A percentile compares a stretch with the other conserved stretches of the same genome.
These are phyloP conservation scores for Leishmania tropica DNA, from an alignment of 208 protist genomes.

Conservation along the genomic window DNA sequence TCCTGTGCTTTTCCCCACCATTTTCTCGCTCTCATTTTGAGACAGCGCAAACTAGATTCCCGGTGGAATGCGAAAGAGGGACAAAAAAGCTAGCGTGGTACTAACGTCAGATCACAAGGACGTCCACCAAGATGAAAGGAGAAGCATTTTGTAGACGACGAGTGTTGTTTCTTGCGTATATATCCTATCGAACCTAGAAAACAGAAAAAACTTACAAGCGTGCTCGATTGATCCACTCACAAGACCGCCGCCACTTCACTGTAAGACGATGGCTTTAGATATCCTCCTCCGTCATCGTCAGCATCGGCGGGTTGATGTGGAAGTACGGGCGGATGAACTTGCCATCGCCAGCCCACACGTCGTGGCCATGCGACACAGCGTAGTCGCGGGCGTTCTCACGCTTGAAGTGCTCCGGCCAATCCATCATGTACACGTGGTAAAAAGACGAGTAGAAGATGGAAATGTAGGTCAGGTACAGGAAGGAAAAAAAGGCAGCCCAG, in stretches of 20 bases:
- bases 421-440: constrained; percentile 76
- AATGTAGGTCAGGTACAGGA: constrained; percentile 78
- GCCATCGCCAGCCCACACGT: constrained; percentile 85
- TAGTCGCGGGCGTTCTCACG: constrained; percentile 80
- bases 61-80: neutral
- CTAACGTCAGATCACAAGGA: neutral
- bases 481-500: constrained; percentile 65
- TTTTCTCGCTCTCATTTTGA: neutral
- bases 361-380: constrained; percentile 65
- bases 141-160: neutral
- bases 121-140: neutral
- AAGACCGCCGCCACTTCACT: neutral
- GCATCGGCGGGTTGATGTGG: constrained; percentile 89
- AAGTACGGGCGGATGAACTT: constrained; percentile 90
- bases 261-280: constrained; percentile 38
- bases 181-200: neutral
- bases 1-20: neutral
- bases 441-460: constrained; percentile 73
- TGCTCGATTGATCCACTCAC: neutral
- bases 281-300: constrained; percentile 86
- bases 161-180: neutral
- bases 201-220: neutral
- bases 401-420: constrained; percentile 85
- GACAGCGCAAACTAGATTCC: neutral
- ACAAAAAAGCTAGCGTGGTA: neutral